Conservation (phyloP, 805 yeast species). For the Blastobotrys peoriensis region DNA sequence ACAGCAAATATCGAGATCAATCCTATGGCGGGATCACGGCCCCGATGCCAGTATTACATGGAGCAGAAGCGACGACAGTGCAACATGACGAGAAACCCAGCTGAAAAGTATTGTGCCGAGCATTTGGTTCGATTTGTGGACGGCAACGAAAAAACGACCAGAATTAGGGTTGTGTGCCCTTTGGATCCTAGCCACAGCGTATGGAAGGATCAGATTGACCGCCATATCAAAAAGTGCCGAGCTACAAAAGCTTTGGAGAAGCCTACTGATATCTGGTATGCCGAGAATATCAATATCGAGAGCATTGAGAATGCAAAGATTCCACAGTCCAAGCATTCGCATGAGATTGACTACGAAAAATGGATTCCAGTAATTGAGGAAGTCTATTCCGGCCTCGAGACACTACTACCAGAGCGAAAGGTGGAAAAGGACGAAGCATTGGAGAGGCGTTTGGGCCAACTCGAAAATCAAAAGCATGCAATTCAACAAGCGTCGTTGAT, state of each 20-base stretch:
- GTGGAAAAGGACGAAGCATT: constrained; percentile 31
- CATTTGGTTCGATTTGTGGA: constrained; percentile 35
- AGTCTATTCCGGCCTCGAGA: neutral
- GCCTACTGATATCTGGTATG: constrained; percentile 45
- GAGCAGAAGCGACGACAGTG: constrained; percentile 47
- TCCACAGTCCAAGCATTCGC: neutral
- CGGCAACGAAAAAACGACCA: constrained; percentile 23
- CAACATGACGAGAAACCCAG: constrained; percentile 51
- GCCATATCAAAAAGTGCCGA: constrained; percentile 57
- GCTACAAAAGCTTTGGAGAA: constrained; percentile 26
- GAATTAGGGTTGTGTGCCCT: constrained; percentile 63
- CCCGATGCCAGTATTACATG: constrained; percentile 19
- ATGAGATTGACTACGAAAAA: constrained; percentile 19
- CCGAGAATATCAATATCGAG: constrained; percentile 39
- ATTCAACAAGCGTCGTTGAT: constrained; percentile 76
- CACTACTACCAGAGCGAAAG: constrained; percentile 5
- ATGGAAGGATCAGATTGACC: constrained; percentile 50
- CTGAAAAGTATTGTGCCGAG: constrained; percentile 53
- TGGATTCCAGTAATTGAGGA: constrained; percentile 27
- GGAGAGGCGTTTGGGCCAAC: constrained; percentile 40
- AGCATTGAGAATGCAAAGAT: constrained; percentile 1
- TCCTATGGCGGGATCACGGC: constrained; percentile 9
- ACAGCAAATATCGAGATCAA: constrained; percentile 1
- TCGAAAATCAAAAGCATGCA: constrained; percentile 66
- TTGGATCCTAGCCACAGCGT: constrained; percentile 69